A percentile compares a stretch with the other conserved stretches of the same genome.
Evolutionary conservation across 2,329 filamentous ascomycete genomes (phyloP).

Genomic region (Diaporthe destruens): DNA sequence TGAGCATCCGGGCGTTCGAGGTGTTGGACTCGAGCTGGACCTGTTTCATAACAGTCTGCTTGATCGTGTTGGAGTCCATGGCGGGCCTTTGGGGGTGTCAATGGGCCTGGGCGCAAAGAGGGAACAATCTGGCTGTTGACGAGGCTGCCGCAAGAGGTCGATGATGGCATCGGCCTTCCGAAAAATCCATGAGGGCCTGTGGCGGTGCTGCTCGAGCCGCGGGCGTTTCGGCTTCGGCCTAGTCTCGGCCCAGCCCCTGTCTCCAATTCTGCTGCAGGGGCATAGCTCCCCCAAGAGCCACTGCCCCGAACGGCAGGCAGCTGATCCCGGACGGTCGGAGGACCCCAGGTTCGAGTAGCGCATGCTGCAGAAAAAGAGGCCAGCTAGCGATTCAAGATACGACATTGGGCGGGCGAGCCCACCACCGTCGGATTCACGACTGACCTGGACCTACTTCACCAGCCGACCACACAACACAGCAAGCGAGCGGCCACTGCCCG

Average conservation of each 20-base stretch:
- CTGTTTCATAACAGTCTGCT: constrained; percentile 74
- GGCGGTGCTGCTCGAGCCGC: constrained; percentile 34
- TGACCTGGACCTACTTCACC: constrained; percentile 27
- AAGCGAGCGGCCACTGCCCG: constrained; percentile 40
- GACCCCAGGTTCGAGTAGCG: constrained; percentile 38
- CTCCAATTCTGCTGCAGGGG: constrained; percentile 33
- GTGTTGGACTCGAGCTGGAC: constrained; percentile 74
- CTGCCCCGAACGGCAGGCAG: constrained; percentile 27
- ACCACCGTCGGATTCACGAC: constrained; percentile 33
- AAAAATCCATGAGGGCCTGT: constrained; percentile 39
- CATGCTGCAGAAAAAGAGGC: constrained; percentile 45
- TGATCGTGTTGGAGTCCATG: constrained; percentile 71
- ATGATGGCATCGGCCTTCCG: constrained; percentile 40
- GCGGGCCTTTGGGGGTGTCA: constrained; percentile 38
- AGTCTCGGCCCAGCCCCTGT: constrained; percentile 28
- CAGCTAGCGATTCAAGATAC: constrained; percentile 45
- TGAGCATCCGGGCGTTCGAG: constrained; percentile 76
- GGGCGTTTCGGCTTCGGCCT: constrained; percentile 22
- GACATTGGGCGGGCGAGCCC: constrained; percentile 17
- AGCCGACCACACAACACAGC: constrained; percentile 42
- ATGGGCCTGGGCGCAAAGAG: not conserved
- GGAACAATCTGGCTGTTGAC: not conserved
- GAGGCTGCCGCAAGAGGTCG: constrained; percentile 30
- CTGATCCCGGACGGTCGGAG: constrained; percentile 17
- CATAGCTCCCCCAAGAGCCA: constrained; percentile 15